Evolutionary conservation across 768 basidiomycete genomes (phyloP).

Genomic region (Neoboletus subvelutipes): DNA sequence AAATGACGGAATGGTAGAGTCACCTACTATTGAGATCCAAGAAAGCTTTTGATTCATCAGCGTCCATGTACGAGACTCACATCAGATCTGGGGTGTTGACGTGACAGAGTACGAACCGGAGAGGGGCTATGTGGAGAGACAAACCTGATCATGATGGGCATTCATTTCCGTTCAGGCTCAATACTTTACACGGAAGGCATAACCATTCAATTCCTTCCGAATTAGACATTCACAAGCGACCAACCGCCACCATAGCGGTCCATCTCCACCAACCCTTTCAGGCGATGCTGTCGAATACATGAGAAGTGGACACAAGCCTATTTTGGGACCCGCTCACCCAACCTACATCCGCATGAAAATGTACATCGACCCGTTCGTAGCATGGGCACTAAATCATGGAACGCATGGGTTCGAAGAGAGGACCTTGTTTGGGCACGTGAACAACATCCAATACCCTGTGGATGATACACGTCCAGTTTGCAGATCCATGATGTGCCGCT

Average conservation of each 20-base stretch:
- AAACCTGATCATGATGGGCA: background rate
- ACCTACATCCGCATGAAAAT: background rate
- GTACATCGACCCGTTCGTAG: background rate
- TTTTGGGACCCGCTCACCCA: background rate
- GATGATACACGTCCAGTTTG: background rate
- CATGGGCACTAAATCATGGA: background rate
- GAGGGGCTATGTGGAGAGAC: background rate
- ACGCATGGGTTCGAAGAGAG: background rate
- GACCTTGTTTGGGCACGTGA: background rate
- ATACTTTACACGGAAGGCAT: background rate
- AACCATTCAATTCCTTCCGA: background rate
- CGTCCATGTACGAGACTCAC: background rate
- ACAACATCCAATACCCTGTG: no score
- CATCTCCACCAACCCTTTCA: background rate
- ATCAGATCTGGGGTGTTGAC: background rate
- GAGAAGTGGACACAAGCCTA: background rate
- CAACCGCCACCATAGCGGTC: constrained; percentile 2
- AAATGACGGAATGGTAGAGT: background rate
- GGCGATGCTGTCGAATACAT: background rate
- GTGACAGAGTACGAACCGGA: background rate
- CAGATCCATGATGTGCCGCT: background rate
- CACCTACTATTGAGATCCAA: background rate
- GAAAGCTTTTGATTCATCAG: background rate
- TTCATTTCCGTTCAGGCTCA: constrained; percentile 1
- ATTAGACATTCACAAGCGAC: background rate